Conservation (phyloP, 331 rosid species). For the Quercus tomentella region DNA sequence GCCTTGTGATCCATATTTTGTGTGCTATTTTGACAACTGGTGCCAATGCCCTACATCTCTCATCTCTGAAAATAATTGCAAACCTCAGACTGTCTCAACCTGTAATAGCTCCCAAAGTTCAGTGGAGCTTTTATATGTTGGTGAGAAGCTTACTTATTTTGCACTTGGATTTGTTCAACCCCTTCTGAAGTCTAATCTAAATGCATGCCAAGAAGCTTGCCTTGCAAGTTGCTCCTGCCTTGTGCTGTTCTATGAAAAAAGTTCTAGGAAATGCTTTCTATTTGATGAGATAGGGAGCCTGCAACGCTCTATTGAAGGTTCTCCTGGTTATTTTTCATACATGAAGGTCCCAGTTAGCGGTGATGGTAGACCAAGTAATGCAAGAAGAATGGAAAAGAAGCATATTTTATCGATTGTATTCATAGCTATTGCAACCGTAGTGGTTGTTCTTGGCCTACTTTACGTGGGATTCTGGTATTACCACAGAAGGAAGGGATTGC, state of each 20-base stretch:
- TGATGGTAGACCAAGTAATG: background rate
- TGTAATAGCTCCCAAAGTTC: slow-evolving; percentile 15
- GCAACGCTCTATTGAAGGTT: slow-evolving; percentile 2
- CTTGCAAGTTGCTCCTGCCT: slow-evolving; percentile 24
- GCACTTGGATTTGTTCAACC: slow-evolving; percentile 29
- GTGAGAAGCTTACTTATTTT: slow-evolving; percentile 26
- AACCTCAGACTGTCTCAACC: slow-evolving; percentile 15
- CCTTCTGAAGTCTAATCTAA: slow-evolving; percentile 26
- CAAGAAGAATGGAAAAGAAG: background rate
- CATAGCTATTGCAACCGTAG: slow-evolving; percentile 14
- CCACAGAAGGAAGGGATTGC: slow-evolving; percentile 12
- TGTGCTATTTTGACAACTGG: slow-evolving; percentile 22
- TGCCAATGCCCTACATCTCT: slow-evolving; percentile 32
- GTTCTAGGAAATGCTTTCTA: slow-evolving; percentile 24
- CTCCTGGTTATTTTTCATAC: slow-evolving; percentile 20
- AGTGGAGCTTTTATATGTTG: slow-evolving; percentile 23
- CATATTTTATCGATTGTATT: slow-evolving; percentile 8
- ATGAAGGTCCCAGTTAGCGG: slow-evolving; percentile 8
- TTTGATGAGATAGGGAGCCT: slow-evolving; percentile 28
- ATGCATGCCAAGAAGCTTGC: slow-evolving; percentile 34
- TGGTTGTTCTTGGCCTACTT: slow-evolving; percentile 17
- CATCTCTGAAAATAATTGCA: slow-evolving; percentile 14
- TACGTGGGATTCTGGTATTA: slow-evolving; percentile 18
- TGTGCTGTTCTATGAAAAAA: slow-evolving; percentile 22
- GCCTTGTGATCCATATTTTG: slow-evolving; percentile 21